Evolutionary conservation across 2,329 filamentous ascomycete genomes (phyloP).

Genomic region (Trematosphaeria pertusa): DNA sequence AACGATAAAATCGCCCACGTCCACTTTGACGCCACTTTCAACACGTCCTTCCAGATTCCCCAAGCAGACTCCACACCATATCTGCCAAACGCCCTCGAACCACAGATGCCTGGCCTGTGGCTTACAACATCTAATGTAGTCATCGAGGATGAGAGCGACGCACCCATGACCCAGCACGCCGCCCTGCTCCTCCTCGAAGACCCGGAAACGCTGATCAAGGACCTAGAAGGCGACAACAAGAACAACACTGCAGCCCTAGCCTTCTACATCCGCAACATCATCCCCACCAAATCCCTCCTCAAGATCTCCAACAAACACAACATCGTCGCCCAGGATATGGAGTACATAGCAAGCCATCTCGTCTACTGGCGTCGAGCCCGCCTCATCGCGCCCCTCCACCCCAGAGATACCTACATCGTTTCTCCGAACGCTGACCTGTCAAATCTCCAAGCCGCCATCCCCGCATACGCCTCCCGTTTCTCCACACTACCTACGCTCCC

Average conservation of each 20-base stretch:
- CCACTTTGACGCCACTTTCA: constrained; percentile 70
- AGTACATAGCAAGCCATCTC: constrained; percentile 88
- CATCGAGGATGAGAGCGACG: constrained; percentile 67
- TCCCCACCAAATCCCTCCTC: constrained; percentile 70
- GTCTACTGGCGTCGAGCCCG: constrained; percentile 96
- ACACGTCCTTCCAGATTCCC: constrained; percentile 69
- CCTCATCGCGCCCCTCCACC: constrained; percentile 87
- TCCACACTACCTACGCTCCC: constrained; percentile 82
- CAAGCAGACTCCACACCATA: constrained; percentile 72
- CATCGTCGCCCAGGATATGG: constrained; percentile 80
- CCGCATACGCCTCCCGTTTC: constrained; percentile 78
- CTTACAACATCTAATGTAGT: constrained; percentile 85
- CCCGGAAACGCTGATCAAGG: constrained; percentile 77
- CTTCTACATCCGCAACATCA: constrained; percentile 69
- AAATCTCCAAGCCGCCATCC: constrained; percentile 71
- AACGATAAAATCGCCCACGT: constrained; percentile 86
- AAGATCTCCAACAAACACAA: constrained; percentile 75
- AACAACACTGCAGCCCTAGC: constrained; percentile 79
- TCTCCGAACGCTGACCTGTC: constrained; percentile 86
- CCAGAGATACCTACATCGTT: constrained; percentile 87
- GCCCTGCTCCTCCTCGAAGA: constrained; percentile 85
- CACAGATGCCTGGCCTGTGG: constrained; percentile 78
- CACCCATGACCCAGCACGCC: constrained; percentile 83
- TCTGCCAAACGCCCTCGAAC: constrained; percentile 72
- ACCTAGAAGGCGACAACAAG: constrained; percentile 72